Base-by-base conservation (phyloP, 352 stramenopile species). In the Phytopythium boreale region DNA sequence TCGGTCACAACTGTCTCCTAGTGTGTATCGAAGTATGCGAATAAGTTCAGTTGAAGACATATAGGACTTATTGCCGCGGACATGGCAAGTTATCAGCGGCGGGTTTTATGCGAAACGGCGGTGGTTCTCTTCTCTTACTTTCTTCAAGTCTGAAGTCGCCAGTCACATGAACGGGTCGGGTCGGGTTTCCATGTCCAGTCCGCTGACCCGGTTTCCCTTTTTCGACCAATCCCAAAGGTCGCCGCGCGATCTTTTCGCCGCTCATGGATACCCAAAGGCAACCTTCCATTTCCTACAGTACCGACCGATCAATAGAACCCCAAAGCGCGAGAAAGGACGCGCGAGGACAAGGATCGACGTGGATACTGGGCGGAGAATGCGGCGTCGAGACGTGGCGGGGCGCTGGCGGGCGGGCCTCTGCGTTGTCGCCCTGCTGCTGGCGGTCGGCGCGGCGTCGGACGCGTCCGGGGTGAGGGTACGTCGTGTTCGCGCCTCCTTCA, bases 141-240 rank as follows among this genome's bases (percentile, higher is more conserved):
- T 52, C n/a, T 52, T 52, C 46, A 52, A 52, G 46, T 52, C 22
- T 31, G 22, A 50, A 50, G 43, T 2, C 20, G 20, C 19, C 43
- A 27, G 43, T 50, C 43, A 50, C 43, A 46, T 7, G 41, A 22
- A 10, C 41, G 41, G 41, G 41, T 22, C 41, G 41, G 41, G 41
- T 46, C 39, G 39, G 15, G 39, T 46, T 39, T 39, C 39, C 20
- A n/a, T 46, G 15, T 46, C 15, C 12, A 46, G 11, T 7, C 10
- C 6, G 34, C 10, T 15, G 34, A 39, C 34, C 34, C 34, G 34
- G 34, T 39, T 39, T 14, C 34, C 34, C 34, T 43, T 46, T 46
- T 46, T 46, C 41, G 17, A 46, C 41, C 41, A 46, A 46, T 46
- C 41, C 41, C 41, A 46, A 46, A 46, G 41, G 41, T 46, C 41